These are phyloP conservation scores for Talaromyces marneffei DNA, from an alignment of 2,329 filamentous ascomycete genomes.

Conservation along the genomic window DNA sequence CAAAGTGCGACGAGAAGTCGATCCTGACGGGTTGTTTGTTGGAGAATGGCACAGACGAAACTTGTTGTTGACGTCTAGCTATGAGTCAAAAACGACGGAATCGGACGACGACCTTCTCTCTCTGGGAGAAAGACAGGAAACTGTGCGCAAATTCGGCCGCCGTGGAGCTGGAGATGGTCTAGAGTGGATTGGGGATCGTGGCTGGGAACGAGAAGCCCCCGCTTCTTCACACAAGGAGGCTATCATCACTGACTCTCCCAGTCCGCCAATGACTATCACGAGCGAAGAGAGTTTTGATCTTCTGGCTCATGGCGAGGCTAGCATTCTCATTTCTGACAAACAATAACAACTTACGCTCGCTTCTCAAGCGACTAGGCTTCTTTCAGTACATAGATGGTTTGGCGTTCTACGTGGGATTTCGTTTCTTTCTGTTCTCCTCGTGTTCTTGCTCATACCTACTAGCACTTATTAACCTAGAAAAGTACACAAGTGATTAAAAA, in stretches of 20 bases:
- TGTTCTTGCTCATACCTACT: not conserved
- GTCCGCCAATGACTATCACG: constrained; percentile 35
- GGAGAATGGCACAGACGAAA: constrained; percentile 81
- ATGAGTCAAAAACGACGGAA: constrained; percentile 15
- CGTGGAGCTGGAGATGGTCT: constrained; percentile 35
- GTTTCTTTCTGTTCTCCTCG: not conserved
- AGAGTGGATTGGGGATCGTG: constrained; percentile 38
- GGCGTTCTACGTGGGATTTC: not conserved
- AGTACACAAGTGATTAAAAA: not conserved
- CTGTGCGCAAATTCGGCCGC: constrained; percentile 23
- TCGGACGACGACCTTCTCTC: constrained; percentile 18
- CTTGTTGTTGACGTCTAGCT: constrained; percentile 43
- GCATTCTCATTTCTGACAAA: constrained; percentile 24
- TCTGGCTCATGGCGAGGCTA: constrained; percentile 40
- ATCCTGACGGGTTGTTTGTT: constrained; percentile 80
- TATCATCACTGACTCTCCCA: constrained; percentile 20
- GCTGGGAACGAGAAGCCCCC: constrained; percentile 20
- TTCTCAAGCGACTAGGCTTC: not conserved
- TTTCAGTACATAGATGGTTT: not conserved
- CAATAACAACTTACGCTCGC: not conserved
- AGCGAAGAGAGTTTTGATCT: constrained; percentile 47
- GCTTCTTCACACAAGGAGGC: not conserved
- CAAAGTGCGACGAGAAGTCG: constrained; percentile 61
- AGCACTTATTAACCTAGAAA: not conserved
- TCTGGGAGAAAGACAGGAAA: constrained; percentile 42